These are phyloP conservation scores for Phialophora expanda DNA, from an alignment of 2,329 filamentous ascomycete species.

Conservation along the genomic window DNA sequence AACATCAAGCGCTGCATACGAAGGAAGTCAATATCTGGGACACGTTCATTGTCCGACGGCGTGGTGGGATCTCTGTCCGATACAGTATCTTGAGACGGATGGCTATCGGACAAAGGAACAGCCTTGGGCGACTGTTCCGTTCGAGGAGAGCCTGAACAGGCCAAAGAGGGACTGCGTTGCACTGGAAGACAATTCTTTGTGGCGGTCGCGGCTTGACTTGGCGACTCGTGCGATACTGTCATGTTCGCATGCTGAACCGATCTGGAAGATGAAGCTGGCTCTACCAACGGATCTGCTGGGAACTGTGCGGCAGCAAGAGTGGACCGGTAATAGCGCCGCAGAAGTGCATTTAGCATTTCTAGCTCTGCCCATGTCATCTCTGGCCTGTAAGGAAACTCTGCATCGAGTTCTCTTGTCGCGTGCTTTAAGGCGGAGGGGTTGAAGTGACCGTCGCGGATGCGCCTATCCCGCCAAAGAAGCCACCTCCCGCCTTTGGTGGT, in stretches of 20 bases:
- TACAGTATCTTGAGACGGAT: conserved; percentile 12
- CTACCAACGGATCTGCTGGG: not conserved
- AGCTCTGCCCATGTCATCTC: conserved; percentile 30
- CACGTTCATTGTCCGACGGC: not conserved
- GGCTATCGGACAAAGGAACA: not conserved
- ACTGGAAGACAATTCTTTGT: not conserved
- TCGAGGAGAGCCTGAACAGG: not conserved
- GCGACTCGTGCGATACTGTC: not conserved
- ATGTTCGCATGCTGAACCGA: not conserved
- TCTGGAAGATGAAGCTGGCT: not conserved
- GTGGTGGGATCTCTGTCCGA: not conserved
- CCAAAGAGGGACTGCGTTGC: not conserved
- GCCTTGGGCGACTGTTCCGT: not conserved
- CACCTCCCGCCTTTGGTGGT: conserved; percentile 30
- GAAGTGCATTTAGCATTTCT: conserved; percentile 24
- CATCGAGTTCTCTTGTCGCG: conserved; percentile 16
- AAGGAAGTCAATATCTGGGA: conserved; percentile 28
- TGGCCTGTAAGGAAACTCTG: conserved; percentile 33
- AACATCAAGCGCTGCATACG: conserved; percentile 34
- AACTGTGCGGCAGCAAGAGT: conserved; percentile 3
- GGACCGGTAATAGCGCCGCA: conserved; percentile 26
- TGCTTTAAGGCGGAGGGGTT: not conserved
- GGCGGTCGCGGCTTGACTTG: not conserved
- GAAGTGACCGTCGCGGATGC: conserved; percentile 28
- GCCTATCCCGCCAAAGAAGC: conserved; percentile 29